phyloP scores from a whole-genome alignment of 108 stramenopile genomes.

The Pelagomonas calceolata region DNA sequence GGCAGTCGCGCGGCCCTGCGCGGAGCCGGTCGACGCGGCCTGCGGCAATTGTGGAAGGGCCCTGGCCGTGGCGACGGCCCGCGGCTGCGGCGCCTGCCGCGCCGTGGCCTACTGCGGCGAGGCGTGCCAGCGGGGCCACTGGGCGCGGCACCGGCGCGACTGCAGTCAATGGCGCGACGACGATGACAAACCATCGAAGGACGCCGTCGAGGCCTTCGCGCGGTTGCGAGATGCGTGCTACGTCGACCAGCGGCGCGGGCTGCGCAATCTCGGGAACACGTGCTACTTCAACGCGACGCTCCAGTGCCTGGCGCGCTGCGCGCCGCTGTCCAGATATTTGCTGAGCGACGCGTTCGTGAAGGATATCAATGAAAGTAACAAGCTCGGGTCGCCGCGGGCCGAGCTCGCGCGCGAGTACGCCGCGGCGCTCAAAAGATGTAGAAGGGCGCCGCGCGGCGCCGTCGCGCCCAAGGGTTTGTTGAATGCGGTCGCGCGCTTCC shows the following conservation, averaged over 20 bases:
- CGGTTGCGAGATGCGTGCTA: no score
- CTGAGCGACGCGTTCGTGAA: constrained; percentile 20
- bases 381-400: constrained; percentile 66
- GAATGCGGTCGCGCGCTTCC: constrained; percentile 58
- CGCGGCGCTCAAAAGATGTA: constrained; percentile 49
- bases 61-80: neutral
- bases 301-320: constrained; percentile 30
- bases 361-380: constrained; percentile 60
- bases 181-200: no score
- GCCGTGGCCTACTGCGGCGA: neutral
- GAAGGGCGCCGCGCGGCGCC: no score
- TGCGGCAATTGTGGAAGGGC: neutral
- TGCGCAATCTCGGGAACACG: constrained; percentile 32
- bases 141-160: neutral
- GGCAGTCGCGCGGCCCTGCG: neutral
- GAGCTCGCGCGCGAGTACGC: constrained; percentile 62
- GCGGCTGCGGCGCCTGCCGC: neutral
- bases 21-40: neutral
- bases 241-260: neutral
- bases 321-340: constrained; percentile 33
- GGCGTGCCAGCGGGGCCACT: neutral
- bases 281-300: constrained; percentile 35
- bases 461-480: constrained; percentile 46
- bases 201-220: no score
- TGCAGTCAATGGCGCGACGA: neutral